phyloP scores from a whole-genome alignment of 495 filamentous ascomycete species.

The Trichoderma gamsii region DNA sequence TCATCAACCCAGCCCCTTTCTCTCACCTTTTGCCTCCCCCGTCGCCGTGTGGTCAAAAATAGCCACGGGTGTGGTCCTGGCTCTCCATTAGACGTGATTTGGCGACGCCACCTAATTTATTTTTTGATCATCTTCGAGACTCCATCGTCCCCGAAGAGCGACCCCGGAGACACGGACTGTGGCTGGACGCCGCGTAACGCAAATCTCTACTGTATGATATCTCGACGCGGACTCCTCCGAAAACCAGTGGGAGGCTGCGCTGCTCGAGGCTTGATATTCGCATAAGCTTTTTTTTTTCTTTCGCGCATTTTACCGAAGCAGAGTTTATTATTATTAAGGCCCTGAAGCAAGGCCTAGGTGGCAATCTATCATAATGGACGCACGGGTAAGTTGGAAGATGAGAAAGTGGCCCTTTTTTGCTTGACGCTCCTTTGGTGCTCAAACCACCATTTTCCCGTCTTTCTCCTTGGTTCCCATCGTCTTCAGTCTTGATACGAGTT shows the following conservation, averaged over 20 bases:
- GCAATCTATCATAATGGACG: not conserved
- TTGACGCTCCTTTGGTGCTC: not conserved
- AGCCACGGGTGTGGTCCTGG: not conserved
- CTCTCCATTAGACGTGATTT: not conserved
- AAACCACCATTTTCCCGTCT: not conserved
- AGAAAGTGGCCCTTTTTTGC: not conserved
- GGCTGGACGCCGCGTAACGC: not conserved
- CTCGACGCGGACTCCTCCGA: not conserved
- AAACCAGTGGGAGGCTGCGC: not conserved
- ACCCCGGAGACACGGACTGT: not conserved
- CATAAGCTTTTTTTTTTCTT: not conserved
- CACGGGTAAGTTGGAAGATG: not conserved
- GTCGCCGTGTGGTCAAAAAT: not conserved
- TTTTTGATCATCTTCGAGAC: slow-evolving; percentile 2
- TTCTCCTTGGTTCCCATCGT: not conserved
- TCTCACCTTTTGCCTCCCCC: not conserved
- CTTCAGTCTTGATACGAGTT: not conserved
- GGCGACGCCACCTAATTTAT: slow-evolving; percentile 1
- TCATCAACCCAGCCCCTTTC: not conserved
- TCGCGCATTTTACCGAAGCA: not conserved
- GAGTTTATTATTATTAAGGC: not conserved
- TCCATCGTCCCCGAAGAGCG: not conserved
- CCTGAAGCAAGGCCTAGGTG: not conserved
- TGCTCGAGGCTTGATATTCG: not conserved
- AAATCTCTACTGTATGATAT: slow-evolving; percentile 1